Conservation (phyloP, 2,329 filamentous ascomycete genomes). For the Colletotrichum zoysiae region DNA sequence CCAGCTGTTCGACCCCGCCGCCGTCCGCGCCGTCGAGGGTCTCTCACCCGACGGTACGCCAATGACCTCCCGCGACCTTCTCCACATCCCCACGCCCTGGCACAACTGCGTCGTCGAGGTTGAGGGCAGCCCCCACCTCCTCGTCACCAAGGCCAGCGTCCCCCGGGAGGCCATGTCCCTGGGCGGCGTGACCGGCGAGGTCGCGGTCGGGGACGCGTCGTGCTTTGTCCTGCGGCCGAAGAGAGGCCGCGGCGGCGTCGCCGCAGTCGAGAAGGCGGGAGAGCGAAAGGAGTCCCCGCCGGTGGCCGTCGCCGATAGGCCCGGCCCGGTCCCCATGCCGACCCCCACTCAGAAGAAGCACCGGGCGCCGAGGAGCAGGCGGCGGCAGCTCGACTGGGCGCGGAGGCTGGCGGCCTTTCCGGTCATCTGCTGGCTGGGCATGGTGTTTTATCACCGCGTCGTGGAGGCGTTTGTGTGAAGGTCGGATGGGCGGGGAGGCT, state of each 20-base stretch:
- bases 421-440: slow-evolving; percentile 27
- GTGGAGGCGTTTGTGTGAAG: slow-evolving; percentile 30
- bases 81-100: slow-evolving; percentile 57
- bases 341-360: slow-evolving; percentile 16
- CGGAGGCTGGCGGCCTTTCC: slow-evolving; percentile 32
- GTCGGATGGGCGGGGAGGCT: neutral
- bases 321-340: neutral
- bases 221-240: slow-evolving; percentile 25
- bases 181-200: slow-evolving; percentile 29
- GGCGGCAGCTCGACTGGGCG: slow-evolving; percentile 27
- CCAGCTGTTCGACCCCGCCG: slow-evolving; percentile 51
- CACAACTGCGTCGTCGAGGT: slow-evolving; percentile 55
- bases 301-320: neutral
- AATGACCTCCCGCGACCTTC: slow-evolving; percentile 44
- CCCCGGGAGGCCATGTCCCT: slow-evolving; percentile 32
- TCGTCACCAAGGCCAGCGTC: slow-evolving; percentile 44
- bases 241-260: neutral
- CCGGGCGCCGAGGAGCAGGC: neutral
- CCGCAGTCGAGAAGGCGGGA: neutral
- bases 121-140: slow-evolving; percentile 41
- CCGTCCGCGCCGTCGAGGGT: slow-evolving; percentile 49
- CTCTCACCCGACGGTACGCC: slow-evolving; percentile 46
- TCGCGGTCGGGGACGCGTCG: slow-evolving; percentile 17
- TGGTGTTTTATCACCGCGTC: slow-evolving; percentile 32
- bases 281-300: neutral